Evolutionary conservation across 1,284 basidiomycete genomes (phyloP), one percentile per base, ranked within the genome.

Genomic region (Ceratobasidium theobromae): DNA sequence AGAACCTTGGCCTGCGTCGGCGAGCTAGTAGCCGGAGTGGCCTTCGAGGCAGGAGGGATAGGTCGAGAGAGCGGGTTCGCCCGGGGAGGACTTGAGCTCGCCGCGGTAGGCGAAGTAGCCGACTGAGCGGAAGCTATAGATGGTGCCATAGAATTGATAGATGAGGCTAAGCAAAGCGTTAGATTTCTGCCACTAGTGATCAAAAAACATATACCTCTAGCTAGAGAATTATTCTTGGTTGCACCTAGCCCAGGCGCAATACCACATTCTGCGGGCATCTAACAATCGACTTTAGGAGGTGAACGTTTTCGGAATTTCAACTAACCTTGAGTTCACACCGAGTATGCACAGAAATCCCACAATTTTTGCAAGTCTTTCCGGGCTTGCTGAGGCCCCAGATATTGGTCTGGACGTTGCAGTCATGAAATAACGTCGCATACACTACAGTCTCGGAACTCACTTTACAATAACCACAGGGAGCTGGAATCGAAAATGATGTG

Each of bases 321-420:
- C 74, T 65, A 65, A 88, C 90, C 84, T 93, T 93, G 49, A 93
- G 75, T 73, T 92, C 91, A 74, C 91, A 93, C 75, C 89, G 92
- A 49, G 83, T 79, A 74, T 93, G 91, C 16, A 91, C 89, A n/a
- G 87, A 87, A 66, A 92, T 75, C 1, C 85, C 84, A 73, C 91
- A 93, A n/a, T 79, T 76, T 73, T 82, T 87, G 77, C 91, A 93
- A 5, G 86, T 88, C 76, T 91, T 89, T 28, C 91, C 91, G 72
- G 91, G 88, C 74, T 90, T 91, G 73, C 84, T 88, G 38, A 92
- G 77, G 23, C 91, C 91, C 91, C 91, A 93, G 25, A 93, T 91
- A 1, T 86, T 87, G 3, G 86, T 81, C 87, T 91, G 70, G 11
- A 21, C 9, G 16, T 43, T 25, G 30, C 12, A 38, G 8, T 8